Conservation (phyloP, 192 early-diverging fungal genomes). For the Haplosporangium gracile region DNA sequence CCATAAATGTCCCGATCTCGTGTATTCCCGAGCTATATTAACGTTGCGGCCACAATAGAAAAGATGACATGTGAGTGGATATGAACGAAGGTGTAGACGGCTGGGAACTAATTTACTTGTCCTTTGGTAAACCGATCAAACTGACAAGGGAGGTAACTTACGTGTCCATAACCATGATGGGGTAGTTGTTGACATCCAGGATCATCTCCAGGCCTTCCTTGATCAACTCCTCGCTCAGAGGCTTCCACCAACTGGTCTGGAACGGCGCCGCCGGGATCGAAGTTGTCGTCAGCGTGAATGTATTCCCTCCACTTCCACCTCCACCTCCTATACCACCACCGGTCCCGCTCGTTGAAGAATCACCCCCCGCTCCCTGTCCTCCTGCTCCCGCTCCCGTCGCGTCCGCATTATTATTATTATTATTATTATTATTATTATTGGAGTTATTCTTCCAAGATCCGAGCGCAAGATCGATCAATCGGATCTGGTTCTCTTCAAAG, state of each 20-base stretch:
- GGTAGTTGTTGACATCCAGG: slow-evolving; percentile 84
- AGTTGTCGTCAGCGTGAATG: slow-evolving; percentile 10
- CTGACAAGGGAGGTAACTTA: slow-evolving; percentile 55
- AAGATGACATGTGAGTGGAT: neutral
- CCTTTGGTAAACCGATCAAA: too few species aligned
- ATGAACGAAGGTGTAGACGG: neutral
- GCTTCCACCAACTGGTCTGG: slow-evolving; percentile 79
- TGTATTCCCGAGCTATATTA: slow-evolving; percentile 83
- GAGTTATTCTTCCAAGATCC: slow-evolving; percentile 47
- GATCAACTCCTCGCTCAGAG: slow-evolving; percentile 93
- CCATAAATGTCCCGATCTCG: slow-evolving; percentile 94
- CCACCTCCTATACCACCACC: neutral
- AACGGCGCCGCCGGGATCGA: slow-evolving; percentile 50
- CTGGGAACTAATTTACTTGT: too few species aligned
- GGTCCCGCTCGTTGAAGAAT: neutral
- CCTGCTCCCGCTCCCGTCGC: neutral
- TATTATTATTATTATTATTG: neutral
- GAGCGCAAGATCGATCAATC: slow-evolving; percentile 61
- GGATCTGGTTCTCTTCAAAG: slow-evolving; percentile 78
- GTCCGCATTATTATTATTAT: neutral
- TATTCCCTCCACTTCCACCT: neutral
- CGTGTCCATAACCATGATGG: slow-evolving; percentile 93
- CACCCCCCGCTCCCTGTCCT: neutral
- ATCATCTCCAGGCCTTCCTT: slow-evolving; percentile 95
- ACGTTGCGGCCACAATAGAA: neutral